Base-by-base conservation (phyloP, 2,329 filamentous ascomycete species). In the Boeremia lycopersici region DNA sequence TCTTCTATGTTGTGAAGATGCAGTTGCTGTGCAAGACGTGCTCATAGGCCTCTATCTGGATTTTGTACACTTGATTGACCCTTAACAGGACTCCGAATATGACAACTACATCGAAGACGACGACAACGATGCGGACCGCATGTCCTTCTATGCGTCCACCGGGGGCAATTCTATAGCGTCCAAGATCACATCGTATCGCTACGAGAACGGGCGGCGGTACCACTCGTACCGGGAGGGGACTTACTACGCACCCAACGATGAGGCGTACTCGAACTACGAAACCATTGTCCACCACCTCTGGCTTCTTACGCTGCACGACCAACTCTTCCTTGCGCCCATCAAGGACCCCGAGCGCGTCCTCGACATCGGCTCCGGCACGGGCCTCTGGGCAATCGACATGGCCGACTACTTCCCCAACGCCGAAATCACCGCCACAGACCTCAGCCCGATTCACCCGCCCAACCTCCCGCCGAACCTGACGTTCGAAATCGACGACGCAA, bases 401-500 rank as follows among this genome's bases (percentile, higher is more conserved):
- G 71, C 72, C 4, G 75, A 77, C 55, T 62, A 54, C 45, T 71
- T 75, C 53, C 75, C 74, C 17, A 34, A 46, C 17, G 65, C 71
- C 5, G 68, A 73, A 51, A 69, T 77, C 17, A 71, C 71, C 15
- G 71, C 66, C 47, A 72, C 71, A 1, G 73, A 77, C 40, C 65
- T 76, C 12, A 72, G 68, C 15, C 73, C 74, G 4, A 70, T 70
- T 41, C 70, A 76, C 56, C 61, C 64, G 23, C 61, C 62, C 12
- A 67, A 59, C 35, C 67, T 74, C 2, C 74, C 77, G 5, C 70
- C 75, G 2, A 80, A 80, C 60, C 69, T 78, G 49, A 67, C 65
- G 26, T 80, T 79, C 63, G 76, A 79, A 60, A 73, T 80, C 59
- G 77, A 80, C 61, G 78, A 80, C 63, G 68, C 72, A 19, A 70